phyloP scores from a whole-genome alignment of 192 early-diverging fungal genomes.

The Coemansia sp. region DNA sequence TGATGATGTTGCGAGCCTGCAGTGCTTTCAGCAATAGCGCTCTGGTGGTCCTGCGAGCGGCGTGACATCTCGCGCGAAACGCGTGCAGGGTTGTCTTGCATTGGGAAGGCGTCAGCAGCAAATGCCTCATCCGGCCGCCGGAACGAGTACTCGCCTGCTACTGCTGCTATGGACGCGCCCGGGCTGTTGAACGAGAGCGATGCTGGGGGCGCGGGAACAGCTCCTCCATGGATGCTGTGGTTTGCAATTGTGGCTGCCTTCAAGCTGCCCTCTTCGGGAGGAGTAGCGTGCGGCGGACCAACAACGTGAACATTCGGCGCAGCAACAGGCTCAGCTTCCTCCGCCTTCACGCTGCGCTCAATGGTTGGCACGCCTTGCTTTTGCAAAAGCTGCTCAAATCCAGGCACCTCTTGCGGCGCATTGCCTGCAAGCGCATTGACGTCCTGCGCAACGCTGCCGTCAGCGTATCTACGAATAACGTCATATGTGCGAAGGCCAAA shows the following conservation, averaged over 20 bases:
- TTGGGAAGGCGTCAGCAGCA: conserved; percentile 36
- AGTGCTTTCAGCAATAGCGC: not conserved
- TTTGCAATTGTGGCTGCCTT: conserved; percentile 1
- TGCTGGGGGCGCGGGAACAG: not conserved
- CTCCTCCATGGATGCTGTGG: not conserved
- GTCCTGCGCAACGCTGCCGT: conserved; percentile 30
- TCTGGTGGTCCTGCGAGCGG: conserved; percentile 33
- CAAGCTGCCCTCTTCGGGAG: not conserved
- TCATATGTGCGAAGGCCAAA: conserved; percentile 74
- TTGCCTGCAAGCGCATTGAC: conserved; percentile 29
- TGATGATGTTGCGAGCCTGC: not conserved
- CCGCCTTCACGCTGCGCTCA: conserved; percentile 10
- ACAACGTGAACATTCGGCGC: not conserved
- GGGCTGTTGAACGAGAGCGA: conserved; percentile 30
- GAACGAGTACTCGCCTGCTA: conserved; percentile 39
- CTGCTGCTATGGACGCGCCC: not conserved
- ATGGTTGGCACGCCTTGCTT: conserved; percentile 31
- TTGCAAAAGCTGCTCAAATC: conserved; percentile 26
- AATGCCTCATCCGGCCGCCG: conserved; percentile 49
- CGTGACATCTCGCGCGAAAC: conserved; percentile 25
- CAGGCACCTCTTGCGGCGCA: conserved; percentile 35
- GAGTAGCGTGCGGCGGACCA: not conserved
- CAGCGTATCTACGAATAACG: conserved; percentile 55
- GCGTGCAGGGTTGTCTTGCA: conserved; percentile 41
- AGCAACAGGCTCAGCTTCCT: not conserved